These are phyloP conservation scores for Pleurotus citrinopileatus DNA, from an alignment of 768 basidiomycete species.

Conservation along the genomic window DNA sequence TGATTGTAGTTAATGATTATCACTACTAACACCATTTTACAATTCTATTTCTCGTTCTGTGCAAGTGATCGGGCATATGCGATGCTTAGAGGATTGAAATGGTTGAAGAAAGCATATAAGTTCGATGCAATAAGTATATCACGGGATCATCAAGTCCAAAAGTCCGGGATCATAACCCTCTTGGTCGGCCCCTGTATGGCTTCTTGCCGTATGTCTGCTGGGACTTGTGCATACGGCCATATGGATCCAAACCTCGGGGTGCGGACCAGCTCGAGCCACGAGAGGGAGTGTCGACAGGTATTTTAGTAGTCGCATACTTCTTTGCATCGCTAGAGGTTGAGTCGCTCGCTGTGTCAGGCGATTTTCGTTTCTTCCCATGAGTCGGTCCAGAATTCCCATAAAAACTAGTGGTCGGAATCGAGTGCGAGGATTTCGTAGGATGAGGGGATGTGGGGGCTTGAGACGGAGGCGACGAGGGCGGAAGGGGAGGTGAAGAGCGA, in stretches of 20 bases:
- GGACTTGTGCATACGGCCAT: conserved; percentile 1
- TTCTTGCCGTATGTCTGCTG: neutral
- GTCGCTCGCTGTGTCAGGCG: conserved; percentile 7
- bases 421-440: conserved; percentile 25
- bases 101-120: neutral
- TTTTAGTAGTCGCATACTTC: conserved; percentile 13
- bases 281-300: conserved; percentile 6
- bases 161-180: neutral
- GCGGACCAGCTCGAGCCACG: neutral
- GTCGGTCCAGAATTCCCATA: conserved; percentile 15
- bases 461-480: conserved; percentile 25
- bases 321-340: conserved; percentile 6
- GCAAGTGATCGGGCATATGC: neutral
- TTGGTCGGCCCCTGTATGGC: neutral
- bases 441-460: conserved; percentile 17
- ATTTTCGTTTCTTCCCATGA: conserved; percentile 15
- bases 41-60: neutral
- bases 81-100: neutral
- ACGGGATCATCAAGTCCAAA: conserved; percentile 5
- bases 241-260: conserved; percentile 4
- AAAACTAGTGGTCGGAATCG: conserved; percentile 28
- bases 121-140: conserved; percentile 4
- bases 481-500: conserved; percentile 18
- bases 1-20: neutral
- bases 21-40: neutral